Base-by-base conservation (phyloP, 2,329 filamentous ascomycete species). In the Diplodia intermedia region DNA sequence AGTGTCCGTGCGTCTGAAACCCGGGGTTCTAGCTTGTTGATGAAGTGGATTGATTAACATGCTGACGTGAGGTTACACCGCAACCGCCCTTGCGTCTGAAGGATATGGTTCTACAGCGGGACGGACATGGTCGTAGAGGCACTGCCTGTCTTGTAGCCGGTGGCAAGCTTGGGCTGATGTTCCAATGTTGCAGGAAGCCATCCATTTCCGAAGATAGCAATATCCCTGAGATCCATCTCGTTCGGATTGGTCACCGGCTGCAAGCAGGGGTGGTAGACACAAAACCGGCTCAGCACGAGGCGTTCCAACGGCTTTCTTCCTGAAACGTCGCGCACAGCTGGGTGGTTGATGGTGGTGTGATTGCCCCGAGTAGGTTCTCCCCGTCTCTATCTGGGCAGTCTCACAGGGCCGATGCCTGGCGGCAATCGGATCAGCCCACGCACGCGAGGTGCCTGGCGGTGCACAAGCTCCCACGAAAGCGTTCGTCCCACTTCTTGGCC, bases 361-460 rank as follows among this genome's bases (percentile, higher is more conserved):
- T 47, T 38, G 36, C 36, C 26, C 36, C 36, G 14, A 14, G 36
- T 38, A 38, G 38, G 38, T 12, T 47, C 11, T 40, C 3, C 7
- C 23, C 6, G 7, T 53, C 50, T 18, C 36, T 14, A 11, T 38
- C 14, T 11, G 36, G 11, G 14, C 6, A 38, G 9, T 11, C 18
- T 47, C 40, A 47, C 49, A 29, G 33, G 53, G 29, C 3, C 31
- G 5, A 23, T 14, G 29, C 43, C 57, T 50, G 43, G 18, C 18
- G 29, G 29, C 43, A 31, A 62, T 62, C 60, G 50, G 60, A 62
- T 52, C 60, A 62, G 60, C 60, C 60, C 60, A 62, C 60, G 60
- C 60, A 47, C 49, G 57, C 26, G 55, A 40, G 18, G 18, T n/a
- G 14, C 40, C 18, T 29, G 12, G 26, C 26, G 26, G 26, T 26